Conservation (phyloP, 1,284 basidiomycete genomes). For the Erythrobasidium hasegawianum region DNA sequence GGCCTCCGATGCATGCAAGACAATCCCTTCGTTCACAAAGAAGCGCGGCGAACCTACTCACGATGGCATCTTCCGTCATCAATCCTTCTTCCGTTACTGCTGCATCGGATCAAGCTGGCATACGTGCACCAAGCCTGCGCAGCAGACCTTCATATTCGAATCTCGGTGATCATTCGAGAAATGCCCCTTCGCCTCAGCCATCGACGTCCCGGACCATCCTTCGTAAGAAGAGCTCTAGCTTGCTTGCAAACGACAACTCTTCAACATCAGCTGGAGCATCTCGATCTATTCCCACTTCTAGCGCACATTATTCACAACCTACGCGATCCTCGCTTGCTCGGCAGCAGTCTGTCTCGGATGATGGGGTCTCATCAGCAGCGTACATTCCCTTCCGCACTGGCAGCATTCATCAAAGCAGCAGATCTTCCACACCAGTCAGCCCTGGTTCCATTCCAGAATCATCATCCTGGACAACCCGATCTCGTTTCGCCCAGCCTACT, state of each 20-base stretch:
- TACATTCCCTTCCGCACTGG: background rate
- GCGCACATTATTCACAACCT: constrained; percentile 21
- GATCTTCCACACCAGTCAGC: constrained; percentile 1
- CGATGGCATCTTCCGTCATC: background rate
- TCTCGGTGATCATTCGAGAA: background rate
- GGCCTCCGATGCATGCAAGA: background rate
- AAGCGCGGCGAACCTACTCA: background rate
- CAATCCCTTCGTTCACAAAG: background rate
- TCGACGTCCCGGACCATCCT: background rate
- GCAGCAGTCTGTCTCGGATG: constrained; percentile 3
- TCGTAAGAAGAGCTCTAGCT: constrained; percentile 9
- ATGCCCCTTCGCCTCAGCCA: background rate
- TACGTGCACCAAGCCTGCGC: constrained; percentile 1
- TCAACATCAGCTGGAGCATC: background rate
- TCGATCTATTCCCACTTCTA: constrained; percentile 1
- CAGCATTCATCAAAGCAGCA: background rate
- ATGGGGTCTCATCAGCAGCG: too few relatives aligned
- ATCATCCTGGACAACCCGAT: constrained; percentile 9
- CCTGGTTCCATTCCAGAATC: constrained; percentile 2
- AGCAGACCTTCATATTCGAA: constrained; percentile 17
- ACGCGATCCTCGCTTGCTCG: constrained; percentile 29
- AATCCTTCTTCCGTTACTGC: constrained; percentile 3
- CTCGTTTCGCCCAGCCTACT: constrained; percentile 9
- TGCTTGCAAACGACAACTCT: background rate
- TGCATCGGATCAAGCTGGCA: constrained; percentile 14